These are phyloP conservation scores for Akebia trifoliata DNA, from an alignment of 164 flowering plant species.

Conservation along the genomic window DNA sequence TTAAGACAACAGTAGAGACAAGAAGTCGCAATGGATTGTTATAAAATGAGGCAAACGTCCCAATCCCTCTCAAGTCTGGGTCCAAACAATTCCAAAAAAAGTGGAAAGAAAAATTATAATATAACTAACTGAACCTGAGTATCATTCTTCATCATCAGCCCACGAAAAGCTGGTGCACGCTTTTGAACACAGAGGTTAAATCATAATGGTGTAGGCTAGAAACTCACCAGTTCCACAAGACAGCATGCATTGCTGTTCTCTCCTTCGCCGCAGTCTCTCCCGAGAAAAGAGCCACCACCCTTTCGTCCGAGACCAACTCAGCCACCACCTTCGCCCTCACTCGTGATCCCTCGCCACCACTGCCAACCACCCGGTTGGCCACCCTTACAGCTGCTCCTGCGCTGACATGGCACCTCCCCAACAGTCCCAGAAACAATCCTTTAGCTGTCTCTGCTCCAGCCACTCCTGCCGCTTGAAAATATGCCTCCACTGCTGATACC, in stretches of 20 bases:
- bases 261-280: slow-evolving; percentile 52
- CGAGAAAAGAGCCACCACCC: slow-evolving; percentile 64
- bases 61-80: too few species aligned
- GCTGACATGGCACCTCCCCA: slow-evolving; percentile 77
- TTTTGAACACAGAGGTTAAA: background rate
- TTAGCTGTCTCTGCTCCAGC: slow-evolving; percentile 76
- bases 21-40: too few species aligned
- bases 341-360: slow-evolving; percentile 34
- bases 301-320: slow-evolving; percentile 75
- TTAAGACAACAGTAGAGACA: too few species aligned
- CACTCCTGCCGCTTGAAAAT: slow-evolving; percentile 62
- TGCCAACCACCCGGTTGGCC: slow-evolving; percentile 46
- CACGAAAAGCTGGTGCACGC: too few species aligned
- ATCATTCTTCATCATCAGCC: too few species aligned
- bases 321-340: slow-evolving; percentile 62
- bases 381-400: slow-evolving; percentile 69
- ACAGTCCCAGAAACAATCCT: slow-evolving; percentile 67
- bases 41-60: too few species aligned
- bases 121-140: too few species aligned
- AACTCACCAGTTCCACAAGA: slow-evolving; percentile 83
- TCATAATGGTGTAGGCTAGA: background rate
- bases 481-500: slow-evolving; percentile 82
- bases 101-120: too few species aligned
- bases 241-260: slow-evolving; percentile 75
- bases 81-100: too few species aligned